Conservation (phyloP, 2,329 filamentous ascomycete species). For the Eurotiales sp. region DNA sequence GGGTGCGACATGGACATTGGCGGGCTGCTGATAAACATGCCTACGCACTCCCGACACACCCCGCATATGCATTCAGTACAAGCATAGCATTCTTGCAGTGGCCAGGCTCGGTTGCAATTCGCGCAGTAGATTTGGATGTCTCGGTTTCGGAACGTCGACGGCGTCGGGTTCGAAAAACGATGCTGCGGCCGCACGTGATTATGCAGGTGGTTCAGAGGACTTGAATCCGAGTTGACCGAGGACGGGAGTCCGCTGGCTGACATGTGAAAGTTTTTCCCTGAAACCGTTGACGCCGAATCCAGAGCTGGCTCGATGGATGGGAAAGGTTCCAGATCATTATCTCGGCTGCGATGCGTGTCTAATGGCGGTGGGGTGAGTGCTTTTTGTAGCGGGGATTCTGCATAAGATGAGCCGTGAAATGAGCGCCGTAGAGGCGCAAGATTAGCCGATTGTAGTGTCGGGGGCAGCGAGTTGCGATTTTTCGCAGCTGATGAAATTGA, state of each 20-base stretch:
- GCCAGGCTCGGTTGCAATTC: slow-evolving; percentile 72
- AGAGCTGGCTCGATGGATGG: slow-evolving; percentile 81
- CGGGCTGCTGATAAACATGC: slow-evolving; percentile 42
- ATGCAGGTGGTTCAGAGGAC: slow-evolving; percentile 45
- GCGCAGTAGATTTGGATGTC: slow-evolving; percentile 87
- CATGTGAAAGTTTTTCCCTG: slow-evolving; percentile 68
- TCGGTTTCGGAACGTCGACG: slow-evolving; percentile 45
- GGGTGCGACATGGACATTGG: slow-evolving; percentile 36
- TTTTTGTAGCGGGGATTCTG: slow-evolving; percentile 86
- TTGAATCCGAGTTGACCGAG: slow-evolving; percentile 66
- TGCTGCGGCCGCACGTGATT: slow-evolving; percentile 34
- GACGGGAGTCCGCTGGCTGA: slow-evolving; percentile 62
- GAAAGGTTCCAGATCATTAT: slow-evolving; percentile 70
- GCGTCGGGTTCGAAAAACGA: slow-evolving; percentile 49
- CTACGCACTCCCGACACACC: slow-evolving; percentile 80
- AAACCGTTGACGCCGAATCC: slow-evolving; percentile 48
- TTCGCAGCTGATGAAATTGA: slow-evolving; percentile 40
- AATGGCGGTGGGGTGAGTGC: slow-evolving; percentile 79
- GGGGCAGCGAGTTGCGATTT: slow-evolving; percentile 60
- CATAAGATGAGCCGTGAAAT: slow-evolving; percentile 58
- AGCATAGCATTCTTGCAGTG: slow-evolving; percentile 80
- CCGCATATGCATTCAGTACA: slow-evolving; percentile 97
- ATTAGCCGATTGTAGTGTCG: slow-evolving; percentile 51
- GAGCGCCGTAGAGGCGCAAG: slow-evolving; percentile 38
- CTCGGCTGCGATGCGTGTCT: slow-evolving; percentile 46